A percentile compares a stretch with the other conserved stretches of the same genome.
Evolutionary conservation across 345 rosid species (phyloP).

Genomic region (Populus nigra): DNA sequence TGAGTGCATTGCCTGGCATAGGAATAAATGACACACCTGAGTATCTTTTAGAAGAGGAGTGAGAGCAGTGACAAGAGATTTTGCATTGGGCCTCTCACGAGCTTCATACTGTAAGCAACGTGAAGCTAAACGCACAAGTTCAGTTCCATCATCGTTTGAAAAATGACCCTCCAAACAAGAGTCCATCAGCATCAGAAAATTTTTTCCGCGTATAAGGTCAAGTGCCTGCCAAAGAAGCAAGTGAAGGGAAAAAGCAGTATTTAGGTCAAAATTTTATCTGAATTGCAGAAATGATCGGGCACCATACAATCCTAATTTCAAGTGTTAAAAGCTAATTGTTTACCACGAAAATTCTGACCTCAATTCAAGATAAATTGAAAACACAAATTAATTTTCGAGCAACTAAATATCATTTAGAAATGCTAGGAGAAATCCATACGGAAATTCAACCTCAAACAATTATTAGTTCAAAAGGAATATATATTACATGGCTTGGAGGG

Average conservation of each 20-base stretch:
- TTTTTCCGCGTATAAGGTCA: constrained; percentile 86
- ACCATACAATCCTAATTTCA: neutral
- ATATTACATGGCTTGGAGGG: constrained; percentile 93
- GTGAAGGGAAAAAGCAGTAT: constrained; percentile 1
- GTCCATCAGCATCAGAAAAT: constrained; percentile 90
- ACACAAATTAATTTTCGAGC: neutral
- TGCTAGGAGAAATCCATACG: neutral
- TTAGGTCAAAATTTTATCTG: neutral
- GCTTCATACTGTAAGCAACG: constrained; percentile 89
- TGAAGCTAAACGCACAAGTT: constrained; percentile 76
- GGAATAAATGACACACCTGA: constrained; percentile 42
- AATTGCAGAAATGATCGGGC: neutral
- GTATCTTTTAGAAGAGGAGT: constrained; percentile 78
- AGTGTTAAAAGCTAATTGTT: neutral
- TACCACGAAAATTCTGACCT: neutral
- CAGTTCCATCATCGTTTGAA: constrained; percentile 94
- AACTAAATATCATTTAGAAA: neutral
- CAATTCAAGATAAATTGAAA: neutral
- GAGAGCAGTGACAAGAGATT: constrained; percentile 73
- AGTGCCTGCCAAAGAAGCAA: constrained; percentile 70
- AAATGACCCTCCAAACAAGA: constrained; percentile 93
- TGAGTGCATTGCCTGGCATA: neutral
- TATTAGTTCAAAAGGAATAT: constrained; percentile 13
- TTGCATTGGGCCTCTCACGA: constrained; percentile 93
- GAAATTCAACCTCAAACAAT: constrained; percentile 9